Conservation (phyloP, 2,329 filamentous ascomycete species). For the Alternaria gansuensis region DNA sequence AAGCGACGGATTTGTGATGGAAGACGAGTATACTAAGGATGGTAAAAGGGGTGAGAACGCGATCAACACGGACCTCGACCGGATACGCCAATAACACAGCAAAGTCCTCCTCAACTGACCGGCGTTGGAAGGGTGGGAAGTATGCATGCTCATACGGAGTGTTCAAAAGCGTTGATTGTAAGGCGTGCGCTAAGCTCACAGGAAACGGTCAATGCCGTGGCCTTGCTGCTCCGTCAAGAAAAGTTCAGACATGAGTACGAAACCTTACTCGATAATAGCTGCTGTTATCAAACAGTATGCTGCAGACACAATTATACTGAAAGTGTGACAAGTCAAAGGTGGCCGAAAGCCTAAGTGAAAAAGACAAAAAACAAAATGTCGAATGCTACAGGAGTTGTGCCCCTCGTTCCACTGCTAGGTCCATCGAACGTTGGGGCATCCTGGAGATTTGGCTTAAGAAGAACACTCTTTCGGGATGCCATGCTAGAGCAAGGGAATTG, state of each 20-base stretch:
- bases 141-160: neutral
- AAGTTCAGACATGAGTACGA: neutral
- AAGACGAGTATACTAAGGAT: neutral
- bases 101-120: neutral
- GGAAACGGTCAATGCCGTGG: neutral
- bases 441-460: neutral
- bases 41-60: neutral
- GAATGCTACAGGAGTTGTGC: neutral
- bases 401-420: neutral
- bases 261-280: neutral
- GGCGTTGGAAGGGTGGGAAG: neutral
- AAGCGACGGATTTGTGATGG: neutral
- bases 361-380: neutral
- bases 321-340: neutral
- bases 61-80: neutral
- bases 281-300: neutral
- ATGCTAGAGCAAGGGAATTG: neutral
- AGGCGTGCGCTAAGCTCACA: neutral
- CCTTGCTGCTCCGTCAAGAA: neutral
- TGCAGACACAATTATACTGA: neutral
- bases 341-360: neutral
- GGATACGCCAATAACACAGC: neutral
- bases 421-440: neutral
- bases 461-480: neutral
- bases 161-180: neutral